Conservation (phyloP, 352 stramenopile genomes). For the Lagenidium giganteum region DNA sequence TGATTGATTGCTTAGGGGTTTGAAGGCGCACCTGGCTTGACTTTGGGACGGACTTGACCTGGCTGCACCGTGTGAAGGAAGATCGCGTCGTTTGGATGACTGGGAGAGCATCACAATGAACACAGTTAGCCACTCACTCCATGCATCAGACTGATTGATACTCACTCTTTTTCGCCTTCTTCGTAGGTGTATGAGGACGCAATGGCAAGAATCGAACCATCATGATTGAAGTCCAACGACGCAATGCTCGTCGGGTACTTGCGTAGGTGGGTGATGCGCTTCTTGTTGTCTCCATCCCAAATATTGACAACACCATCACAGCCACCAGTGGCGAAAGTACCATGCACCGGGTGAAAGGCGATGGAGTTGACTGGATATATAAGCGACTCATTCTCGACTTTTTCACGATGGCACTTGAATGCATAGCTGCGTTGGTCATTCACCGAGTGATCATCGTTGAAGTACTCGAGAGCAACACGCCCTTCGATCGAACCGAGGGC, state of each 20-base stretch:
- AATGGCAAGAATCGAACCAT: constrained; percentile 92
- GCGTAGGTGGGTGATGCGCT: constrained; percentile 86
- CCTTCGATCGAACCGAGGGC: constrained; percentile 95
- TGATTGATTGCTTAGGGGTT: neutral
- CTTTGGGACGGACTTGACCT: constrained; percentile 82
- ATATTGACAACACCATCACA: constrained; percentile 92
- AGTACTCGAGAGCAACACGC: constrained; percentile 95
- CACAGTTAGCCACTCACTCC: neutral
- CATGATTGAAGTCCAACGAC: constrained; percentile 91
- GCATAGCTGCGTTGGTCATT: constrained; percentile 88
- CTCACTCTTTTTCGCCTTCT: constrained; percentile 94
- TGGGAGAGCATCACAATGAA: constrained; percentile 17
- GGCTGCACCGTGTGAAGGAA: constrained; percentile 89
- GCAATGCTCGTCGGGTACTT: constrained; percentile 87
- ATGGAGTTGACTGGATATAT: constrained; percentile 96
- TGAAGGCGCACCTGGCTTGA: constrained; percentile 6
- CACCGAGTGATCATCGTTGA: constrained; percentile 45
- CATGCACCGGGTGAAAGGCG: constrained; percentile 92
- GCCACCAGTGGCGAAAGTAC: constrained; percentile 95
- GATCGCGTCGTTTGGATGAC: constrained; percentile 92
- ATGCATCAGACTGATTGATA: constrained; percentile 10
- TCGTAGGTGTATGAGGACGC: constrained; percentile 97
- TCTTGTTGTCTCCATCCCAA: constrained; percentile 96
- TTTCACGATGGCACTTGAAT: constrained; percentile 97
- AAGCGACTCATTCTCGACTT: constrained; percentile 71